phyloP scores from a whole-genome alignment of 2,329 filamentous ascomycete genomes.

The Hymenoscyphus fraxineus region DNA sequence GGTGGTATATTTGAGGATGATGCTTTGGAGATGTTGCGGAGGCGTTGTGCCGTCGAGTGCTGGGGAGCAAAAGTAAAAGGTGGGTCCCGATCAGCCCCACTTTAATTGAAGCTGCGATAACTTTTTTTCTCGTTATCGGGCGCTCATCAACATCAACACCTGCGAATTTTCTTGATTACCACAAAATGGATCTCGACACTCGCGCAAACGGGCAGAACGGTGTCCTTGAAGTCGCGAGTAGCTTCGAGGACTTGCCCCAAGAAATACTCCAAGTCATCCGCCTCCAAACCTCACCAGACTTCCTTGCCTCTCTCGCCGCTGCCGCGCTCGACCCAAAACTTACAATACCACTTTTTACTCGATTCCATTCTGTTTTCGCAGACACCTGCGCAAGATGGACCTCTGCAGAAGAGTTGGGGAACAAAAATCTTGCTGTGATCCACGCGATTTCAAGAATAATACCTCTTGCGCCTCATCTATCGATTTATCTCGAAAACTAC shows the following conservation, averaged over 20 bases:
- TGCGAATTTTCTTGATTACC: slow-evolving; percentile 9
- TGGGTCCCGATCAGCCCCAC: background rate
- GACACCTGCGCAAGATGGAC: slow-evolving; percentile 83
- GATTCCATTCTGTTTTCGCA: slow-evolving; percentile 72
- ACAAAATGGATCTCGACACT: slow-evolving; percentile 52
- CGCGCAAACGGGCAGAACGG: slow-evolving; percentile 44
- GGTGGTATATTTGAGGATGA: slow-evolving; percentile 10
- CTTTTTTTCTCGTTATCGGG: slow-evolving; percentile 10
- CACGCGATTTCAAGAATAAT: slow-evolving; percentile 75
- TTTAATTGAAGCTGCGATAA: slow-evolving; percentile 1
- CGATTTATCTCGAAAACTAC: slow-evolving; percentile 62
- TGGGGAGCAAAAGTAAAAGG: background rate
- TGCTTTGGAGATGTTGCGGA: slow-evolving; percentile 9
- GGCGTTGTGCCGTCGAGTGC: slow-evolving; percentile 12
- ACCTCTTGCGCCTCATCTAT: slow-evolving; percentile 77
- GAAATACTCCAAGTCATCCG: slow-evolving; percentile 67
- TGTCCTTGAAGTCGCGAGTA: slow-evolving; percentile 51
- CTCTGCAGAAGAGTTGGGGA: slow-evolving; percentile 32
- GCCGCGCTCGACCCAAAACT: slow-evolving; percentile 65
- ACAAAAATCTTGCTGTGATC: slow-evolving; percentile 44
- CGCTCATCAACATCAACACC: slow-evolving; percentile 5
- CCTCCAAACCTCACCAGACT: slow-evolving; percentile 57
- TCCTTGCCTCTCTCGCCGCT: slow-evolving; percentile 68
- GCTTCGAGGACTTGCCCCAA: slow-evolving; percentile 59
- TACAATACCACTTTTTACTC: slow-evolving; percentile 69